A percentile compares a stretch with the other conserved stretches of the same genome.
These are phyloP conservation scores for Crinitomyces ghanaensis DNA, from an alignment of 805 yeast genomes.

Conservation along the genomic window DNA sequence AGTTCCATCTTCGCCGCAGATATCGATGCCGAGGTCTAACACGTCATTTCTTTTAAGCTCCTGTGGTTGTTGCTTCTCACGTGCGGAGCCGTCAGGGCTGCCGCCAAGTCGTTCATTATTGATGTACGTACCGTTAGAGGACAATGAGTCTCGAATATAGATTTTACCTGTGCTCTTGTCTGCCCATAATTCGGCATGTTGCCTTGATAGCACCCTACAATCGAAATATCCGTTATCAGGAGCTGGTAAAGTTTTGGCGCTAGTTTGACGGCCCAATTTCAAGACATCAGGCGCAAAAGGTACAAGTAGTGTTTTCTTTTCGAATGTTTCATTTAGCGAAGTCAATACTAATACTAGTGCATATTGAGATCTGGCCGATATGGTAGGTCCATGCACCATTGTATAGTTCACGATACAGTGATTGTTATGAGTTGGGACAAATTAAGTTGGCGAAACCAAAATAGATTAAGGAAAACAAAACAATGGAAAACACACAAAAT, in stretches of 20 bases:
- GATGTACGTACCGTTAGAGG: constrained; percentile 90
- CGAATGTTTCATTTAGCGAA: constrained; percentile 75
- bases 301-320: constrained; percentile 62
- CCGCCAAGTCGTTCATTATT: constrained; percentile 65
- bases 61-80: constrained; percentile 37
- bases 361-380: constrained; percentile 23
- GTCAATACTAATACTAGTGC: constrained; percentile 48
- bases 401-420: too few relatives aligned
- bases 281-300: constrained; percentile 76
- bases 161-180: constrained; percentile 54
- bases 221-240: constrained; percentile 87
- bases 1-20: constrained; percentile 34
- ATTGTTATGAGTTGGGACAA: too few relatives aligned
- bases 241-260: constrained; percentile 39
- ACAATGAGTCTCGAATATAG: constrained; percentile 73
- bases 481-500: too few relatives aligned
- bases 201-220: constrained; percentile 82
- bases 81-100: constrained; percentile 43
- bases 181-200: constrained; percentile 83
- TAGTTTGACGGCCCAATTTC: constrained; percentile 79
- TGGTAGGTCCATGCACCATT: neutral
- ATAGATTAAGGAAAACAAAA: too few relatives aligned
- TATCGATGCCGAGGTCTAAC: constrained; percentile 91
- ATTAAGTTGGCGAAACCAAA: too few relatives aligned
- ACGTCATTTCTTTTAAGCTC: constrained; percentile 69